phyloP scores from a whole-genome alignment of 768 basidiomycete species.

The Russula sp. region DNA sequence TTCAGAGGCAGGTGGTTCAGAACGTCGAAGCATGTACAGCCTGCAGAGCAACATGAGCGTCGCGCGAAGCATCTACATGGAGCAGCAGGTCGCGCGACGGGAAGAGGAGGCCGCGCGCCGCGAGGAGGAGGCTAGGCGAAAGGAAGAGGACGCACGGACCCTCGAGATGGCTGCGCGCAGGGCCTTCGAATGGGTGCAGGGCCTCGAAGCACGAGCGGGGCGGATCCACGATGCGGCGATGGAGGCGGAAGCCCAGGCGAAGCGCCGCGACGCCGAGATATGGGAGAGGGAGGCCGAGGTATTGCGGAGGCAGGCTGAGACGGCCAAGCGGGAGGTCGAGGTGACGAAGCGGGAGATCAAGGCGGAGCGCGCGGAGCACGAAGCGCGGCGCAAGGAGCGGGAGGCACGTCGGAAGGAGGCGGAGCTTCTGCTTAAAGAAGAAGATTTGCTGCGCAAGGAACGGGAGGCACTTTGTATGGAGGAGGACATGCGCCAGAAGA shows the following conservation, averaged over 20 bases:
- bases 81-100: slow-evolving; percentile 10
- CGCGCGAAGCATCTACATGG: slow-evolving; percentile 6
- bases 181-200: slow-evolving; percentile 10
- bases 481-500: slow-evolving; percentile 7
- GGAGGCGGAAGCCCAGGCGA: slow-evolving; percentile 1
- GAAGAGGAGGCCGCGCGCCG: slow-evolving; percentile 9
- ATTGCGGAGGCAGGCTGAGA: slow-evolving; percentile 3
- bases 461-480: slow-evolving; percentile 3
- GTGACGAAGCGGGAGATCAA: slow-evolving; percentile 4
- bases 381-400: background rate
- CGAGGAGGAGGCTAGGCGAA: slow-evolving; percentile 3
- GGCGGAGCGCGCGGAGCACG: slow-evolving; percentile 5
- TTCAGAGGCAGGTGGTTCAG: slow-evolving; percentile 3
- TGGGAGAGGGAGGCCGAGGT: slow-evolving; percentile 12
- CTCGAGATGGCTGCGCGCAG: slow-evolving; percentile 13
- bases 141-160: slow-evolving; percentile 1
- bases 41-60: slow-evolving; percentile 6
- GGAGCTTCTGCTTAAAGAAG: slow-evolving; percentile 1
- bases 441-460: background rate
- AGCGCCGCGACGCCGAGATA: slow-evolving; percentile 5
- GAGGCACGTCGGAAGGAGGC: slow-evolving; percentile 13
- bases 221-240: slow-evolving; percentile 8
- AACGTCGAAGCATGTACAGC: slow-evolving; percentile 3
- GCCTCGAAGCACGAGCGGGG: slow-evolving; percentile 9
- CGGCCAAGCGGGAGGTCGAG: slow-evolving; percentile 4